Evolutionary conservation across 2,329 filamentous ascomycete species (phyloP).

Genomic region (Fusarium virguliforme): DNA sequence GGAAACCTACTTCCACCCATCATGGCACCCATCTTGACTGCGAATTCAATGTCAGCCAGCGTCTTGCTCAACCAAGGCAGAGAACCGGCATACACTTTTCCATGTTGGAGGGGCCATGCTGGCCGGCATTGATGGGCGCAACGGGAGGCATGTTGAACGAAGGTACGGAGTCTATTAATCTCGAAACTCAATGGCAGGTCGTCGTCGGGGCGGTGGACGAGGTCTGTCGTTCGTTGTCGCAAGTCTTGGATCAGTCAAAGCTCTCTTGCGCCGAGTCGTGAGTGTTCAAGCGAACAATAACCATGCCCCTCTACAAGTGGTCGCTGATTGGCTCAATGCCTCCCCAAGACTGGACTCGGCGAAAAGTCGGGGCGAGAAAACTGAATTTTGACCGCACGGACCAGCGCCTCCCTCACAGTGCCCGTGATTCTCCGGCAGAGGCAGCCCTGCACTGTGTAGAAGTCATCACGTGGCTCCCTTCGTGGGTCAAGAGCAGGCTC

Average conservation of each 20-base stretch:
- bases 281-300: constrained; percentile 10
- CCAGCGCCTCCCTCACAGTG: constrained; percentile 50
- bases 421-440: constrained; percentile 22
- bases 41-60: constrained; percentile 38
- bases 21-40: constrained; percentile 92
- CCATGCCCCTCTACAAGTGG: constrained; percentile 26
- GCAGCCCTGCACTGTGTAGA: constrained; percentile 47
- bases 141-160: constrained; percentile 60
- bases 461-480: constrained; percentile 57
- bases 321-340: constrained; percentile 50
- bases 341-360: constrained; percentile 41
- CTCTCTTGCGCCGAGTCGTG: constrained; percentile 38
- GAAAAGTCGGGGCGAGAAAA: constrained; percentile 48
- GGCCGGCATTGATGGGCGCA: constrained; percentile 59
- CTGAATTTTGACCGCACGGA: constrained; percentile 38
- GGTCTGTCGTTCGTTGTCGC: constrained; percentile 16
- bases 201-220: constrained; percentile 16
- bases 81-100: constrained; percentile 66
- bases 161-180: background rate
- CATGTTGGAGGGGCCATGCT: constrained; percentile 66
- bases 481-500: constrained; percentile 52
- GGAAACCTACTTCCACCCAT: constrained; percentile 92
- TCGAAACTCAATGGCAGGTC: background rate
- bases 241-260: constrained; percentile 38
- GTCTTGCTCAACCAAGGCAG: constrained; percentile 21